Base-by-base conservation (phyloP, 352 stramenopile genomes). In the Pythium phragmiticola region DNA sequence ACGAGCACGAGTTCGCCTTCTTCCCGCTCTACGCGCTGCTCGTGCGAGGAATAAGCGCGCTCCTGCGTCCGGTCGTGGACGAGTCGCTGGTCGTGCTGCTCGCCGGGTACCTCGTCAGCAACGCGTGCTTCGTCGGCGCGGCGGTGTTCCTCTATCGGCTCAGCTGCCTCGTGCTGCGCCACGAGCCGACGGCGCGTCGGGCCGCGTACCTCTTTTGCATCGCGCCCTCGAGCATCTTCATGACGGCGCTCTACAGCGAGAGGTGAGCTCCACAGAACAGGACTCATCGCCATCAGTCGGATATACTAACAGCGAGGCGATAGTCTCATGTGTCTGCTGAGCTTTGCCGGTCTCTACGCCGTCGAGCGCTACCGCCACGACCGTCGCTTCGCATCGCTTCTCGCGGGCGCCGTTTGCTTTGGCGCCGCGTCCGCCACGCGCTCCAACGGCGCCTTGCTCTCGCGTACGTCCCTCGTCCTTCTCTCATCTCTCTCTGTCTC, bases 1-100 rank as follows among this genome's bases (percentile, higher is more conserved):
- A 90, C 52, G 89, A 97, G 72, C 82, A 96, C 52, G 73, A 84
- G 30, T 82, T 93, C 69, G 84, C 86, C 45, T 95, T 95, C 72
- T 95, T 92, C 66, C 86, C 86, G 37, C 64, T 95, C 33, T 93
- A 89, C 46, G 74, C 88, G 41, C 56, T 91, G 47, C 64, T 92
- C 39, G 60, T 70, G 41, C 82, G 80, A 45, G 69, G 56, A 39
- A 12, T 78, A 13, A 72, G 69, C 46, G 58, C 16, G 0, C 8
- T 30, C 3, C 14, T 61, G 17, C 33, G 23, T 16, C 23, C 83
- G 30, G 65, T 75, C 0, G 42, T 77, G 8, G 19, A 76, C 3
- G 34, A 53, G 3, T 45, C 51, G 0, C 65, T 66, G 0, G 72
- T 77, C 2, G 57, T 84, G 1, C 39, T 84, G 8, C 11, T 72